Conservation (phyloP, 139 green algal species). For the Tetradesmus lagerheimii region DNA sequence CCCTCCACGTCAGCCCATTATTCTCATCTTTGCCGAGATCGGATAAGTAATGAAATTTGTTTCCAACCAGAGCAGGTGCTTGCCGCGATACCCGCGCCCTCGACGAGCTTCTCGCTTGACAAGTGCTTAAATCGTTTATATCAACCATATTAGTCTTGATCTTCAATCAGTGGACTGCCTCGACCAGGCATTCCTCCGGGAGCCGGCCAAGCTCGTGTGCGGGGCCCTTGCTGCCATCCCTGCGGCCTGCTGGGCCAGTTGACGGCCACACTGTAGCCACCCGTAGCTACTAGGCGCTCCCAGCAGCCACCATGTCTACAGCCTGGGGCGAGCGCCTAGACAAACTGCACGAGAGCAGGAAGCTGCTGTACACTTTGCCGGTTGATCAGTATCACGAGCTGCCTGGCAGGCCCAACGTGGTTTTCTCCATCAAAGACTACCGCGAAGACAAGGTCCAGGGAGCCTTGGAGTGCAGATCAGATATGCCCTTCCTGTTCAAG, state of each 20-base stretch:
- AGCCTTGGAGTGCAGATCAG: constrained; percentile 56
- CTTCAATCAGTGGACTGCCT: not conserved
- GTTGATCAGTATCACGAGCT: constrained; percentile 77
- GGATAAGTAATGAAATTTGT: not conserved
- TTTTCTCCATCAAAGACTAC: constrained; percentile 65
- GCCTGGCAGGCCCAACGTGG: constrained; percentile 74
- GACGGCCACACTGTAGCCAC: not conserved
- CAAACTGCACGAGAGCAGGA: constrained; percentile 49
- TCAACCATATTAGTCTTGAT: not conserved
- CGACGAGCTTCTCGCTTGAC: not conserved
- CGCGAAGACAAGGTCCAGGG: constrained; percentile 34
- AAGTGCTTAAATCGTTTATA: not conserved
- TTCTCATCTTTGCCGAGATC: not conserved
- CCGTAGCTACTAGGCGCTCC: not conserved
- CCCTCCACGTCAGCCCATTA: not conserved
- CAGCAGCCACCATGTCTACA: constrained; percentile 39
- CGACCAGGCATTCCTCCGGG: not conserved
- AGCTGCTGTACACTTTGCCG: constrained; percentile 63
- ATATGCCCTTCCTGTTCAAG: constrained; percentile 93
- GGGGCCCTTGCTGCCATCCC: not conserved
- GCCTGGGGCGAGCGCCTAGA: constrained; percentile 46
- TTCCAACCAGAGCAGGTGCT: not conserved
- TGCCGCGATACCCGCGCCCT: not conserved
- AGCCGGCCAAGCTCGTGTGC: not conserved
- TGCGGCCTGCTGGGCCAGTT: not conserved